phyloP scores from a whole-genome alignment of 139 green algal species.

The Chlamydomonas eustigma region DNA sequence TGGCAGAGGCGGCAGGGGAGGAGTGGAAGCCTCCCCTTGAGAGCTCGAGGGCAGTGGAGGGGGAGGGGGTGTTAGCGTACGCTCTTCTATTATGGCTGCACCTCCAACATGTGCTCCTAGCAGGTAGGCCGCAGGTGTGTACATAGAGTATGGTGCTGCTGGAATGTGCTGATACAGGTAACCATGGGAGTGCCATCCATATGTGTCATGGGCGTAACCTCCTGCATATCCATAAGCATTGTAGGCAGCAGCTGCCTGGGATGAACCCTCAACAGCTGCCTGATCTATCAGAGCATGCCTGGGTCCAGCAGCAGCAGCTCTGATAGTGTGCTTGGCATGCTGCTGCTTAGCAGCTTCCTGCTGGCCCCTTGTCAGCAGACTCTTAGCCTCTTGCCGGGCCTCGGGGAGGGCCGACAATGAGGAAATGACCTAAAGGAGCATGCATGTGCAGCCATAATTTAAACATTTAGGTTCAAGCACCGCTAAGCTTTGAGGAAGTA shows the following conservation, averaged over 20 bases:
- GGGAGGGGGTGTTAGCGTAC: background rate
- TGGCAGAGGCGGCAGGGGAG: conserved; percentile 6
- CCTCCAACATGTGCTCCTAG: background rate
- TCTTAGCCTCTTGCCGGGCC: background rate
- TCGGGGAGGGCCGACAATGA: background rate
- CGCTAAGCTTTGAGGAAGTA: too few species aligned
- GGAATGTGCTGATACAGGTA: background rate
- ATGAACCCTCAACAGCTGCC: background rate
- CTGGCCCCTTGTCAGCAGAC: background rate
- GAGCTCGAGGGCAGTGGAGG: background rate
- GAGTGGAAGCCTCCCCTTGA: too few species aligned
- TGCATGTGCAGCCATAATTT: too few species aligned
- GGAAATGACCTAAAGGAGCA: conserved; percentile 9
- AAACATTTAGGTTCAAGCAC: too few species aligned
- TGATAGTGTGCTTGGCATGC: background rate
- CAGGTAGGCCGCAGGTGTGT: background rate
- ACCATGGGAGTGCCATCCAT: conserved; percentile 18
- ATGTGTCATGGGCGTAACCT: background rate
- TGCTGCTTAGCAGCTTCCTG: background rate
- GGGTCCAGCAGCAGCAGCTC: background rate
- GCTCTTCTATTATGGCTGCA: too few species aligned
- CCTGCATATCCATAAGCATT: background rate
- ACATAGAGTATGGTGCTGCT: background rate
- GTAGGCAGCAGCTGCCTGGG: background rate
- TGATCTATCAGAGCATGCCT: too few species aligned